Conservation (phyloP, 2,329 filamentous ascomycete species). For the Dendrostoma leiphaemia region DNA sequence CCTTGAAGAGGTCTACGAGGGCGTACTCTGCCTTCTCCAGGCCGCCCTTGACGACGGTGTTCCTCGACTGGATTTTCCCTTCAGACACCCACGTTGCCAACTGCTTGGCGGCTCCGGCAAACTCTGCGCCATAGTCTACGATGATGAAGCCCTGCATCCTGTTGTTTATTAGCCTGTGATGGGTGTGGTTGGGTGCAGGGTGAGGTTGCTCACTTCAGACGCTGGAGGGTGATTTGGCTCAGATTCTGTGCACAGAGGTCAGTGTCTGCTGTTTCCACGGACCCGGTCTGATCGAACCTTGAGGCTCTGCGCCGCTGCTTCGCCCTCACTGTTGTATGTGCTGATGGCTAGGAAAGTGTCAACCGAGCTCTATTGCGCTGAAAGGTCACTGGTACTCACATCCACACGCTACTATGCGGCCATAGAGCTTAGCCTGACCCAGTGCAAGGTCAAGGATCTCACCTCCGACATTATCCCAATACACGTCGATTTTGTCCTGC, state of each 20-base stretch:
- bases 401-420: slow-evolving; percentile 72
- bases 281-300: background rate
- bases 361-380: background rate
- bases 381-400: slow-evolving; percentile 59
- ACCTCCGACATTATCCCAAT: slow-evolving; percentile 52
- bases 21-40: slow-evolving; percentile 61
- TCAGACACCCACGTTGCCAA: slow-evolving; percentile 67
- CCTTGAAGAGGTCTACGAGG: slow-evolving; percentile 63
- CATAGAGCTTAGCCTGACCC: slow-evolving; percentile 56
- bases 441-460: slow-evolving; percentile 68
- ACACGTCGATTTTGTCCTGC: background rate
- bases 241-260: slow-evolving; percentile 27
- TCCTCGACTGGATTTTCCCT: slow-evolving; percentile 69
- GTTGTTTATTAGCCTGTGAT: background rate
- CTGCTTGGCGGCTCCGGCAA: slow-evolving; percentile 55
- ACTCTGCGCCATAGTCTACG: slow-evolving; percentile 63
- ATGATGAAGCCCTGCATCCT: slow-evolving; percentile 71
- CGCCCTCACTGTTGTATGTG: slow-evolving; percentile 8
- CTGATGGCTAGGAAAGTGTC: slow-evolving; percentile 5
- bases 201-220: slow-evolving; percentile 29
- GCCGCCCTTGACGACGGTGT: slow-evolving; percentile 70
- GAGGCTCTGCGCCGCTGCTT: slow-evolving; percentile 2
- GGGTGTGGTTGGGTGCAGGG: slow-evolving; percentile 50
- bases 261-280: slow-evolving; percentile 26
- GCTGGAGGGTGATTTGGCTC: slow-evolving; percentile 6